phyloP scores from a whole-genome alignment of 2,329 filamentous ascomycete genomes.

The Tolypocladium ophioglossoides region DNA sequence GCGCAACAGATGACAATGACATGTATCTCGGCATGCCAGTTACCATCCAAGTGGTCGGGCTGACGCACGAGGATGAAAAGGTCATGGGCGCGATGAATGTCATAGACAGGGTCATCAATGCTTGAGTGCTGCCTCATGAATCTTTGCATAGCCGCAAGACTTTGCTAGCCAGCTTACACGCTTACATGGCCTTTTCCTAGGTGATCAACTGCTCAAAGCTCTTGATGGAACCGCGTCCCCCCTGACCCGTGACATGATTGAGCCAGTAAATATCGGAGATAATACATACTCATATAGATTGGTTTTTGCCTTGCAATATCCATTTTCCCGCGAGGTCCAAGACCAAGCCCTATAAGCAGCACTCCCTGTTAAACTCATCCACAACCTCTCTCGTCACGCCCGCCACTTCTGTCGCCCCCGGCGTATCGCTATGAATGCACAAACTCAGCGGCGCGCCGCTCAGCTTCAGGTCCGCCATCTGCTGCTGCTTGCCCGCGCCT shows the following conservation, averaged over 20 bases:
- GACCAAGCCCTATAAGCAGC: not conserved
- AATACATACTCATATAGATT: too few species aligned
- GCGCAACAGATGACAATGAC: slow-evolving; percentile 4
- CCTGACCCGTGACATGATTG: too few species aligned
- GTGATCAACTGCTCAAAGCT: too few species aligned
- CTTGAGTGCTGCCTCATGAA: too few species aligned
- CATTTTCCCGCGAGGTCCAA: not conserved
- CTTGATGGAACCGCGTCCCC: too few species aligned
- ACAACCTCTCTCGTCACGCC: not conserved
- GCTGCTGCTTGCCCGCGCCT: not conserved
- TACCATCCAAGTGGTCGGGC: slow-evolving; percentile 8
- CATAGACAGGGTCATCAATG: slow-evolving; percentile 4
- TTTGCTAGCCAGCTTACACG: too few species aligned
- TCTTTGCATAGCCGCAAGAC: too few species aligned
- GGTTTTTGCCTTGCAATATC: too few species aligned
- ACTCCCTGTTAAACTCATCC: not conserved
- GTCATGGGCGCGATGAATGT: slow-evolving; percentile 8
- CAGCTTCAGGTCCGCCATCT: slow-evolving; percentile 1
- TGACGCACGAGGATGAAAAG: slow-evolving; percentile 9
- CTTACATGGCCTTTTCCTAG: too few species aligned
- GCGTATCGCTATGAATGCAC: slow-evolving; percentile 1
- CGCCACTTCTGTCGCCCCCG: not conserved
- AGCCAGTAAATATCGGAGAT: too few species aligned
- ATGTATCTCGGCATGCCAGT: slow-evolving; percentile 9
- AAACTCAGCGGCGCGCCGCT: not conserved